These are phyloP conservation scores for Lasiosphaeris hirsuta DNA, from an alignment of 495 filamentous ascomycete genomes.

Conservation along the genomic window DNA sequence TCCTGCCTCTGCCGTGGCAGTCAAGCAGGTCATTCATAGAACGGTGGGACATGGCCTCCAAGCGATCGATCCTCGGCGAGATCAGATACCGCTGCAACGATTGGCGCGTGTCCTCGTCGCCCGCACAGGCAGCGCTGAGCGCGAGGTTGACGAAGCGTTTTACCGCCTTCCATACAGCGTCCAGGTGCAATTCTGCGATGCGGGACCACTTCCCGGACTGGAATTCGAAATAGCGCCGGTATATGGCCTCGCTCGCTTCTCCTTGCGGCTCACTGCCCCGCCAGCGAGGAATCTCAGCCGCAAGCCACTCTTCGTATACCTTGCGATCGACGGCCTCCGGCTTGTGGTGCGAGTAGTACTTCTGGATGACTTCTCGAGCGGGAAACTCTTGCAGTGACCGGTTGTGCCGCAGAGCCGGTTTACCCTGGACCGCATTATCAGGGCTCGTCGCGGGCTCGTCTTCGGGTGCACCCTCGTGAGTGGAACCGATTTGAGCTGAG, in stretches of 20 bases:
- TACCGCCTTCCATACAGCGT: background rate
- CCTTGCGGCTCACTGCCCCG: background rate
- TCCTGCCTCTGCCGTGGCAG: slow-evolving; percentile 1
- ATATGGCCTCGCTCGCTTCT: slow-evolving; percentile 1
- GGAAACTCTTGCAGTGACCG: background rate
- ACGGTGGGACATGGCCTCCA: background rate
- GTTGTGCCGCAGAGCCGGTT: background rate
- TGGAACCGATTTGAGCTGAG: too few species aligned
- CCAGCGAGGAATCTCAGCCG: background rate
- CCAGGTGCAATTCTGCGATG: background rate
- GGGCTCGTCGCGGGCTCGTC: background rate
- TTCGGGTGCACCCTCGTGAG: too few species aligned
- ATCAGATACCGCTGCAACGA: background rate
- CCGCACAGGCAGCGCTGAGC: background rate
- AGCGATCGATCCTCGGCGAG: background rate
- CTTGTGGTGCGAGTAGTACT: background rate
- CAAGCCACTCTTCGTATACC: background rate
- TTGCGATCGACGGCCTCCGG: background rate
- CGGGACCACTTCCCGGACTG: background rate
- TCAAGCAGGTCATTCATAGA: background rate
- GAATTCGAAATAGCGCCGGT: slow-evolving; percentile 6
- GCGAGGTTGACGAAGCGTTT: background rate
- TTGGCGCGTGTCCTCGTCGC: background rate
- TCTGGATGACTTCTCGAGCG: background rate
- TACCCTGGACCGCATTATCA: background rate